Evolutionary conservation across 164 flowering plant species (phyloP), one percentile per base, ranked within the genome.

Genomic region (Sedum album): DNA sequence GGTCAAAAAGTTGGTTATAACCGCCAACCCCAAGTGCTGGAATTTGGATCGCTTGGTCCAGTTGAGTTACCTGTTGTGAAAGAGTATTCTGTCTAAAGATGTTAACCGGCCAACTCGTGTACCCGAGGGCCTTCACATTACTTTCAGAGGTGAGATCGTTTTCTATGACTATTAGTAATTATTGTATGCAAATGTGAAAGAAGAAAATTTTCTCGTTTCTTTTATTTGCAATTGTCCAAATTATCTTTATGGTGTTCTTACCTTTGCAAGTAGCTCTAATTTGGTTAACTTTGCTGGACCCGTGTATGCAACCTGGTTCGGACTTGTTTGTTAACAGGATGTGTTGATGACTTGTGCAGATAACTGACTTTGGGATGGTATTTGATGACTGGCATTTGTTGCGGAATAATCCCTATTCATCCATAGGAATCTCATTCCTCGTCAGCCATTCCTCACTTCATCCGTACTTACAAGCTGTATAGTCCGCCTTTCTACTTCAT

Each of bases 41-140:
- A 91, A 79, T 89, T 88, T 82, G 96, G 96, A 18, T 86, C 97
- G 62, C 82, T 87, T 66, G 86, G 94, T 21, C 88, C 83, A n/a
- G 80, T 81, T 69, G 89, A 81, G 60, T 78, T 82, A 42, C 74
- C 89, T 17, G 81, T 80, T 61, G 38, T 66, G 66, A 82, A 79
- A 72, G 89, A 85, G 31, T 75, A 49, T 55, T 68, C 88, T 80
- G 46, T 70, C 66, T 38, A 78, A 73, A 75, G 91, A 87, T 57
- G 33, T 33, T 57, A 21, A 1, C 84, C 69, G 79, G 78, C 60
- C 71, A 71, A 25, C 74, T 51, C 70, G 93, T 86, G 74, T 85
- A 82, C 23, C 62, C n/a, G 31, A 57, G 33, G 62, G 13, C 0
- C 31, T 57, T 57, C 33, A 28, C 62, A 33, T 26, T 15, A 13